phyloP scores from a whole-genome alignment of 805 yeast species.

The Hanseniaspora guilliermondii region DNA sequence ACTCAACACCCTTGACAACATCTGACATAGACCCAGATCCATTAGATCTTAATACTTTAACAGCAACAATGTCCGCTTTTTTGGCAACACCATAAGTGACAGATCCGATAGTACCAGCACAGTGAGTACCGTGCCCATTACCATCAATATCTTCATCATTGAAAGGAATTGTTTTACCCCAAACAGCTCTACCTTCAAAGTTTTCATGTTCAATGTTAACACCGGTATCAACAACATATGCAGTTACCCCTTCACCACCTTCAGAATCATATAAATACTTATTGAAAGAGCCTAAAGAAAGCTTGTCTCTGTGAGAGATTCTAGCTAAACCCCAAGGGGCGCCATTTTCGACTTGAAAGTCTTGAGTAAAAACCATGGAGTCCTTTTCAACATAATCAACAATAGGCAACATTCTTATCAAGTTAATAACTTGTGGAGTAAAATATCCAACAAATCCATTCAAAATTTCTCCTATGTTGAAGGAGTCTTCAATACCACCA shows the following conservation, averaged over 20 bases:
- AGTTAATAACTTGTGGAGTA: conserved; percentile 58
- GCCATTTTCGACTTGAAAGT: conserved; percentile 58
- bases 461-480: conserved; percentile 44
- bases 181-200: conserved; percentile 69
- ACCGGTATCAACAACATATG: conserved; percentile 87
- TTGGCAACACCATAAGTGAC: conserved; percentile 73
- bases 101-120: conserved; percentile 92
- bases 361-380: conserved; percentile 52
- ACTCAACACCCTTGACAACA: conserved; percentile 75
- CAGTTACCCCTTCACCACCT: conserved; percentile 74
- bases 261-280: conserved; percentile 59
- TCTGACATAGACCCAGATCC: conserved; percentile 79
- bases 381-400: conserved; percentile 66
- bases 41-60: conserved; percentile 68
- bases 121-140: conserved; percentile 92
- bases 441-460: conserved; percentile 81
- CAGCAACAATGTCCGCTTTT: conserved; percentile 64
- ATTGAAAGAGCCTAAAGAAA: conserved; percentile 56
- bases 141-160: conserved; percentile 66
- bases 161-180: conserved; percentile 74
- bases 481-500: conserved; percentile 51
- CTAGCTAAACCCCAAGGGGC: conserved; percentile 94
- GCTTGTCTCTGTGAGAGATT: conserved; percentile 67
- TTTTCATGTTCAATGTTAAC: conserved; percentile 62
- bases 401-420: conserved; percentile 53